Percentiles rank a stretch among this genome's conserved stretches.
phyloP scores from a whole-genome alignment of 148 eudicot genomes.

The Cornus suecica region DNA sequence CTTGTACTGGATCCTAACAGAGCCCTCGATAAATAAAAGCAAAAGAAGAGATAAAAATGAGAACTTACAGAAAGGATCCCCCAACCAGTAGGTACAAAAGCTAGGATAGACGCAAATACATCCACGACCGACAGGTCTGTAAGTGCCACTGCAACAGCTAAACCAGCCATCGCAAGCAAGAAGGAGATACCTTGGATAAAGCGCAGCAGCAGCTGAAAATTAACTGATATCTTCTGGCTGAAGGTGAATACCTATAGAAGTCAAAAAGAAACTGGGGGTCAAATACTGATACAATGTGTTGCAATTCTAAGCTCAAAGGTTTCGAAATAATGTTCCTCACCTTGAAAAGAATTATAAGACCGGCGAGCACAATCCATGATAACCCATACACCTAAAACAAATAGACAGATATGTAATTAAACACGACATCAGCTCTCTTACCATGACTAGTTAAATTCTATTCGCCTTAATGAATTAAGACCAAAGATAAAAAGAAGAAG shows the following conservation, averaged over 20 bases:
- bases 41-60: neutral
- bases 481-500: neutral
- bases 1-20: neutral
- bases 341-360: constrained; percentile 82
- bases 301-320: neutral
- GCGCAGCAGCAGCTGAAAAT: constrained; percentile 89
- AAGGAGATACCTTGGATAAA: constrained; percentile 86
- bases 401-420: neutral
- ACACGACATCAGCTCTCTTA: constrained; percentile 11
- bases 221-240: constrained; percentile 96
- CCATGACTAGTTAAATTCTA: neutral
- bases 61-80: constrained; percentile 81
- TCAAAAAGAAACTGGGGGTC: constrained; percentile 1
- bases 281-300: constrained; percentile 1
- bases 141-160: constrained; percentile 56
- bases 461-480: constrained; percentile 2
- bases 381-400: constrained; percentile 73
- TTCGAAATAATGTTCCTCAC: constrained; percentile 27
- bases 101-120: constrained; percentile 83
- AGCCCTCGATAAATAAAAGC: neutral
- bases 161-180: constrained; percentile 73
- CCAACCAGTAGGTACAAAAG: constrained; percentile 97
- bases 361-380: constrained; percentile 84
- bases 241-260: constrained; percentile 82
- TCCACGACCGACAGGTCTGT: constrained; percentile 56